phyloP scores from a whole-genome alignment of 2,329 filamentous ascomycete species.

The Nemania bipapillata region DNA sequence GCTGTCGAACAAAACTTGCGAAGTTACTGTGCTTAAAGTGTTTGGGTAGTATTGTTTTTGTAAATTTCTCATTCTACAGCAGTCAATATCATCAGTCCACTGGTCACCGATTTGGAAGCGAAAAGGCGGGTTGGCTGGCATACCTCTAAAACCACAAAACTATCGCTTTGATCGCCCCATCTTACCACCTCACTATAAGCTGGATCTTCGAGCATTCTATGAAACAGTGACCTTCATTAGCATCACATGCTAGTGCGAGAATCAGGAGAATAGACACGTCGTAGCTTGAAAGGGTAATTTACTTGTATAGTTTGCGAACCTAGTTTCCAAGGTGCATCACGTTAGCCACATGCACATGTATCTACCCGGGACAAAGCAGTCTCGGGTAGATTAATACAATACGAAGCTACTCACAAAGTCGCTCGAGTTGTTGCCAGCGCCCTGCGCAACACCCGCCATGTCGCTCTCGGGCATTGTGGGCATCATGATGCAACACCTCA shows the following conservation, averaged over 20 bases:
- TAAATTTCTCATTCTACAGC: slow-evolving; percentile 88
- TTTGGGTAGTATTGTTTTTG: slow-evolving; percentile 82
- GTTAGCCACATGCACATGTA: slow-evolving; percentile 49
- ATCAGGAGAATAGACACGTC: slow-evolving; percentile 24
- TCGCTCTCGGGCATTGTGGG: slow-evolving; percentile 54
- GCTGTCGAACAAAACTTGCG: slow-evolving; percentile 79
- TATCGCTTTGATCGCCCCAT: slow-evolving; percentile 94
- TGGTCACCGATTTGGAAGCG: slow-evolving; percentile 6
- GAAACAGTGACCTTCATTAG: slow-evolving; percentile 50
- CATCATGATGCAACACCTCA: slow-evolving; percentile 36
- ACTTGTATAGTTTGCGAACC: slow-evolving; percentile 99
- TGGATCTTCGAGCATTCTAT: slow-evolving; percentile 94
- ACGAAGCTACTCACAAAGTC: slow-evolving; percentile 80
- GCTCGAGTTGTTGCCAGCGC: slow-evolving; percentile 80
- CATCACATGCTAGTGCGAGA: slow-evolving; percentile 14
- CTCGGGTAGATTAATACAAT: slow-evolving; percentile 25
- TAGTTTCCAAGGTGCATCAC: slow-evolving; percentile 53
- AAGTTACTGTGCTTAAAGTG: slow-evolving; percentile 89
- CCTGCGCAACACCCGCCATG: slow-evolving; percentile 53
- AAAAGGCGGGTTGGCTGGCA: slow-evolving; percentile 38
- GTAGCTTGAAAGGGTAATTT: slow-evolving; percentile 51
- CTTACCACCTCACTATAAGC: slow-evolving; percentile 91
- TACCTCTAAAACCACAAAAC: slow-evolving; percentile 97
- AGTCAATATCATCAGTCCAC: slow-evolving; percentile 38
- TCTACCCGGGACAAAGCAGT: slow-evolving; percentile 40